Evolutionary conservation across 2,329 filamentous ascomycete genomes (phyloP).

Genomic region (Aspergillus nomiae): DNA sequence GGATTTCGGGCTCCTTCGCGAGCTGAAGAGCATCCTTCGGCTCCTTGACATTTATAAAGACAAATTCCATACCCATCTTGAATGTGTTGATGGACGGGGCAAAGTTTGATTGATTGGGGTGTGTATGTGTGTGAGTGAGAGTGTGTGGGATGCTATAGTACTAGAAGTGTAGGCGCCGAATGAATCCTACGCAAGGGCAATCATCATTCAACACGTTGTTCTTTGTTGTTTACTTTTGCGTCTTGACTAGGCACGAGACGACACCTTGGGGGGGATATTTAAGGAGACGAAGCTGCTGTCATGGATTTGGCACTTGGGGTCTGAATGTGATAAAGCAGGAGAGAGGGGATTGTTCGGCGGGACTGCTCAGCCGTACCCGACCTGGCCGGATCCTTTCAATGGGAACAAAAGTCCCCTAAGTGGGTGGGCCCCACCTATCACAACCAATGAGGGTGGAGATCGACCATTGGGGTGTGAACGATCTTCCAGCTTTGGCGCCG

Average conservation of each 20-base stretch:
- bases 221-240: background rate
- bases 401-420: background rate
- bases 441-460: background rate
- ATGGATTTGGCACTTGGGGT: background rate
- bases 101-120: background rate
- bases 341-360: background rate
- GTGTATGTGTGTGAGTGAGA: background rate
- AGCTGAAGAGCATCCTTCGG: slow-evolving; percentile 29
- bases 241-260: background rate
- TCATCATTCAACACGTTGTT: background rate
- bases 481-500: background rate
- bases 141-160: background rate
- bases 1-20: slow-evolving; percentile 25
- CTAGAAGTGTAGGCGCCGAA: background rate
- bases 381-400: background rate
- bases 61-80: slow-evolving; percentile 17
- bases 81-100: background rate
- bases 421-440: background rate
- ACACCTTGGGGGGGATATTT: background rate
- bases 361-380: background rate
- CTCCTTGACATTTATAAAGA: slow-evolving; percentile 30
- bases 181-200: background rate
- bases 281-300: background rate
- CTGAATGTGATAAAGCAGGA: background rate
- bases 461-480: background rate